Percentiles rank a stretch among this genome's conserved stretches.
phyloP scores from a whole-genome alignment of 495 filamentous ascomycete species.

The Hypomontagnella monticulosa region DNA sequence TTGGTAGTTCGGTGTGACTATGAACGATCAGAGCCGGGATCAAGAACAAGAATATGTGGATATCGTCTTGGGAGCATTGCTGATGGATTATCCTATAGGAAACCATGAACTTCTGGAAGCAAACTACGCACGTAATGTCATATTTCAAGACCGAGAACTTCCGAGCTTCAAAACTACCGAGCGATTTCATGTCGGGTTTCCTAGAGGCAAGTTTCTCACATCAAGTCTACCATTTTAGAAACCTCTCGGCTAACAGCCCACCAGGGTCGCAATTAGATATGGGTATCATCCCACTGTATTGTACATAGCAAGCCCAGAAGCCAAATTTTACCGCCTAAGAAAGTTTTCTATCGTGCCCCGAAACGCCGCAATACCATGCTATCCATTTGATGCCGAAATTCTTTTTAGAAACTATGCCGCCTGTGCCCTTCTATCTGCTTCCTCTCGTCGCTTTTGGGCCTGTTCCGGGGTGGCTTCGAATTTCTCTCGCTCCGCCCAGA shows the following conservation, averaged over 20 bases:
- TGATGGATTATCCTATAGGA: conserved; percentile 65
- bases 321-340: conserved; percentile 36
- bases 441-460: conserved; percentile 23
- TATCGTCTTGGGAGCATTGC: background rate
- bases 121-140: conserved; percentile 94
- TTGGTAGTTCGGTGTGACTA: conserved; percentile 41
- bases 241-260: conserved; percentile 27
- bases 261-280: conserved; percentile 63
- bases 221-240: background rate
- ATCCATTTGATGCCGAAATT: conserved; percentile 18
- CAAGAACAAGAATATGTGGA: background rate
- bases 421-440: conserved; percentile 14
- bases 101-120: conserved; percentile 99
- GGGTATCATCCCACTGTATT: conserved; percentile 31
- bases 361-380: conserved; percentile 45
- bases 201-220: conserved; percentile 70
- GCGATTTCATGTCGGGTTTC: conserved; percentile 91
- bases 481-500: conserved; percentile 70
- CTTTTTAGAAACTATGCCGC: conserved; percentile 1
- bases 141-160: conserved; percentile 92
- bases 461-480: conserved; percentile 59
- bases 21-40: conserved; percentile 11
- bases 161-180: conserved; percentile 77
- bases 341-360: conserved; percentile 40
- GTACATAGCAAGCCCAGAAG: conserved; percentile 50